Evolutionary conservation across 148 eudicot species (phyloP).

Genomic region (Rhododendron henanense): DNA sequence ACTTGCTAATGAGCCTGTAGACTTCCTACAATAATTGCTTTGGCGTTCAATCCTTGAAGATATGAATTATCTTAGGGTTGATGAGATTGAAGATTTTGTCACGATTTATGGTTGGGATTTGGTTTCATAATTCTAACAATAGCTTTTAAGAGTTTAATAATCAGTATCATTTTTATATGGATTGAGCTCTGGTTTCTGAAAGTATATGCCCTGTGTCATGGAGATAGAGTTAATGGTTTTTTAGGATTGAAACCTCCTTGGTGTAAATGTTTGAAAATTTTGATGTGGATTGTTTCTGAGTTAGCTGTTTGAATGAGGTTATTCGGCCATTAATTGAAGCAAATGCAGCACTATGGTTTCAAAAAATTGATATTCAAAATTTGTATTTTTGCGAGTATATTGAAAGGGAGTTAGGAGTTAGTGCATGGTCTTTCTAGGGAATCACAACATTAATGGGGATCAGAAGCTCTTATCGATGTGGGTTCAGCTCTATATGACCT

Average conservation of each 20-base stretch:
- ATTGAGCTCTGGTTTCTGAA: not conserved
- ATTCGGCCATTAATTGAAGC: not conserved
- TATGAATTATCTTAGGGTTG: not conserved
- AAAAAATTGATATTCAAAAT: not conserved
- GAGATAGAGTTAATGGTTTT: not conserved
- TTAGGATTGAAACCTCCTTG: not conserved
- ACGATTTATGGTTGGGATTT: not conserved
- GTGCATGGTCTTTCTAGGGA: not conserved
- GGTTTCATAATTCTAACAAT: not conserved
- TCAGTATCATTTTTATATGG: not conserved
- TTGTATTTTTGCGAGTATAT: not conserved
- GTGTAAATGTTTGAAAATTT: too few species aligned
- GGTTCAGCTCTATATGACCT: not conserved
- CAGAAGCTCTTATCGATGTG: not conserved
- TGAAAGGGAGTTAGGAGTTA: not conserved
- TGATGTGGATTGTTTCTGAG: not conserved
- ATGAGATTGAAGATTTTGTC: not conserved
- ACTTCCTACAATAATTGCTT: not conserved
- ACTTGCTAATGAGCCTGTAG: not conserved
- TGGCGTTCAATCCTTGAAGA: not conserved
- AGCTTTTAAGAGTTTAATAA: not conserved
- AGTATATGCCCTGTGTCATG: not conserved
- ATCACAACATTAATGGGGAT: not conserved
- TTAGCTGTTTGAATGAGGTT: not conserved
- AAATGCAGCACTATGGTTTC: not conserved